A percentile compares a stretch with the other conserved stretches of the same genome.
These are phyloP conservation scores for Craterostigma plantagineum DNA, from an alignment of 257 asterid species.

Conservation along the genomic window DNA sequence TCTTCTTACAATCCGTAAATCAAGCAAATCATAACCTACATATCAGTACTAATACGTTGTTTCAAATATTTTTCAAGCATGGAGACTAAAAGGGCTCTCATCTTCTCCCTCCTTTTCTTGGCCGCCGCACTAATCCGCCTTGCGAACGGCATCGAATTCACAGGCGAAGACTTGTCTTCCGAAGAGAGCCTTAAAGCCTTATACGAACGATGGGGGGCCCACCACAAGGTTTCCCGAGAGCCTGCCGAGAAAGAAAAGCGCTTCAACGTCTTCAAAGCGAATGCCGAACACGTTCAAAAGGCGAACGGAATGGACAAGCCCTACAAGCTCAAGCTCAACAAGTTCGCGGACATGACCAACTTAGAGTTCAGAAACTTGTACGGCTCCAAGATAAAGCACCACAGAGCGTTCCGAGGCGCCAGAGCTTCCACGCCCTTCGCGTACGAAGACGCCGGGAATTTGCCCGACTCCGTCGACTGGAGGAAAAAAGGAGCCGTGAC, in stretches of 20 bases:
- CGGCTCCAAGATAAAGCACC: slow-evolving; percentile 50
- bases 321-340: slow-evolving; percentile 67
- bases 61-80: slow-evolving; percentile 11
- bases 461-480: slow-evolving; percentile 71
- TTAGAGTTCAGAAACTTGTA: slow-evolving; percentile 46
- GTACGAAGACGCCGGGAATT: slow-evolving; percentile 23
- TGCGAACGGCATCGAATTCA: slow-evolving; percentile 41
- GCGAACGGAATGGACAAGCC: slow-evolving; percentile 62
- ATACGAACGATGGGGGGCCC: slow-evolving; percentile 71
- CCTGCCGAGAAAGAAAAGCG: slow-evolving; percentile 44
- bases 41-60: too few species aligned
- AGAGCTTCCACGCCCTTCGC: slow-evolving; percentile 30
- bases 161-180: slow-evolving; percentile 50
- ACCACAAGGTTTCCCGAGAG: slow-evolving; percentile 52
- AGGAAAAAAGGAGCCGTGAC: slow-evolving; percentile 72
- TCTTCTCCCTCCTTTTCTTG: slow-evolving; percentile 17
- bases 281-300: slow-evolving; percentile 40
- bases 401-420: slow-evolving; percentile 35
- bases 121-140: slow-evolving; percentile 18
- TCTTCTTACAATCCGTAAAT: too few species aligned
- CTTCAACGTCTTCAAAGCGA: slow-evolving; percentile 74
- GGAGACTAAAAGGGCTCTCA: slow-evolving; percentile 18
- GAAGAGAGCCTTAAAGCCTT: slow-evolving; percentile 59
- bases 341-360: slow-evolving; percentile 63
- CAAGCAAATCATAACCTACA: too few species aligned